These are phyloP conservation scores for Xylaria arbuscula DNA, from an alignment of 2,329 filamentous ascomycete genomes.

Conservation along the genomic window DNA sequence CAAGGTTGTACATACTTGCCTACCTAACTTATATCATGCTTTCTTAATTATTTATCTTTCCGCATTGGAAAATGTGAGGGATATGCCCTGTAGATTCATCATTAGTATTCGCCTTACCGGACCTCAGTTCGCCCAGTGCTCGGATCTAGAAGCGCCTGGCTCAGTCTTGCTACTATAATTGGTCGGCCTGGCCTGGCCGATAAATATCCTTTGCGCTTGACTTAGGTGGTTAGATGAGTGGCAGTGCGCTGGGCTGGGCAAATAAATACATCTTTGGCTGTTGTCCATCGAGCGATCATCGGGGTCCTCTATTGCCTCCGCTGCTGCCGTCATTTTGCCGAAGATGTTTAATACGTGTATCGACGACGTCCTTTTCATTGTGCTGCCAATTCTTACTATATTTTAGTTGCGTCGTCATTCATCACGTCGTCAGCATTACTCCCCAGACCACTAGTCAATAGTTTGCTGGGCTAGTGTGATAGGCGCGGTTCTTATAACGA, in stretches of 20 bases:
- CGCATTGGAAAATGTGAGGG: background rate
- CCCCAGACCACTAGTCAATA: constrained; percentile 16
- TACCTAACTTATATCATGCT: too few species aligned
- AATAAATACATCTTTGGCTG: background rate
- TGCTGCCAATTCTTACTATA: too few species aligned
- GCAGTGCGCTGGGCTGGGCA: background rate
- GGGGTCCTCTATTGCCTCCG: background rate
- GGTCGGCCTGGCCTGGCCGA: background rate
- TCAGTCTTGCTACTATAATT: constrained; percentile 1
- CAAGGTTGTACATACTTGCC: too few species aligned
- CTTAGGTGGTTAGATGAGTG: background rate
- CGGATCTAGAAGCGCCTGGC: constrained; percentile 26
- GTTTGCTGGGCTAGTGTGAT: constrained; percentile 15
- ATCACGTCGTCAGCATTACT: constrained; percentile 14
- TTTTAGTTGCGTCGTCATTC: background rate
- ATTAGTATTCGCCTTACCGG: constrained; percentile 3
- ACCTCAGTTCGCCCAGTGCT: background rate
- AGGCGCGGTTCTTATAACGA: background rate
- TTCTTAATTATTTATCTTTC: background rate
- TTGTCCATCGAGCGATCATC: background rate
- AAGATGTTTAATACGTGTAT: background rate
- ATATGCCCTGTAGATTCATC: constrained; percentile 6
- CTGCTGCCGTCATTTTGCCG: background rate
- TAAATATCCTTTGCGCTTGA: background rate
- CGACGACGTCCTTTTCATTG: background rate